Conservation (phyloP, 208 protist genomes). For the Leptomonas seymouri region DNA sequence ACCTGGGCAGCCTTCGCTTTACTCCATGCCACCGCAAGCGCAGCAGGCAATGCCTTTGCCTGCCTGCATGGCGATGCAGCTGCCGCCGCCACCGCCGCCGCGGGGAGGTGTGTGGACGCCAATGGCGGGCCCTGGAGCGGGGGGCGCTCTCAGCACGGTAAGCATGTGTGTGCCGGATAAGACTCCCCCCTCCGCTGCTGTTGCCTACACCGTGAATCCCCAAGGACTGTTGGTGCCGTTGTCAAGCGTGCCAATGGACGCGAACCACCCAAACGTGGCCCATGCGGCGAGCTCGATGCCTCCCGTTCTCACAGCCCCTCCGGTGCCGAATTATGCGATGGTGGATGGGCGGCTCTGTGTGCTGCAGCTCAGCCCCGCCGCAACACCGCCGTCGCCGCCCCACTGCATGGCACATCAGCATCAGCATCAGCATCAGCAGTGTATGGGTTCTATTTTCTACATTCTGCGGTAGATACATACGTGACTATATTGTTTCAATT, state of each 20-base stretch:
- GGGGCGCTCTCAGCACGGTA: neutral
- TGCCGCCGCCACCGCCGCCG: neutral
- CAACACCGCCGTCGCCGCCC: neutral
- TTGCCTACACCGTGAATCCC: slow-evolving; percentile 23
- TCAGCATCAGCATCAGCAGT: slow-evolving; percentile 10
- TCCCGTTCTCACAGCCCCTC: neutral
- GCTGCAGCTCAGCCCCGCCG: neutral
- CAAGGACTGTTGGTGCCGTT: slow-evolving; percentile 19
- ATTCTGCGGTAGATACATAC: neutral
- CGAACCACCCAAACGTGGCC: neutral
- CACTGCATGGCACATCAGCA: neutral
- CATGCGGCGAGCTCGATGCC: neutral
- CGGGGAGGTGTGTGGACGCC: neutral
- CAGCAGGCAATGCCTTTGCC: neutral
- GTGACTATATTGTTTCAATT: too few relatives aligned
- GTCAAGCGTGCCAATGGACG: neutral
- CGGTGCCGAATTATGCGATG: slow-evolving; percentile 13
- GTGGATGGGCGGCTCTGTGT: slow-evolving; percentile 20
- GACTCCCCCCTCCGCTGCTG: neutral
- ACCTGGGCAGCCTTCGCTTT: neutral
- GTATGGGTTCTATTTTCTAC: slow-evolving; percentile 6
- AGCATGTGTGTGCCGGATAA: slow-evolving; percentile 1
- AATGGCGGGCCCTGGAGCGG: neutral
- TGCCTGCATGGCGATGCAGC: neutral
- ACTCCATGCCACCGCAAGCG: neutral